Conservation (phyloP, 2,329 filamentous ascomycete genomes). For the Aspergillus uvarum region DNA sequence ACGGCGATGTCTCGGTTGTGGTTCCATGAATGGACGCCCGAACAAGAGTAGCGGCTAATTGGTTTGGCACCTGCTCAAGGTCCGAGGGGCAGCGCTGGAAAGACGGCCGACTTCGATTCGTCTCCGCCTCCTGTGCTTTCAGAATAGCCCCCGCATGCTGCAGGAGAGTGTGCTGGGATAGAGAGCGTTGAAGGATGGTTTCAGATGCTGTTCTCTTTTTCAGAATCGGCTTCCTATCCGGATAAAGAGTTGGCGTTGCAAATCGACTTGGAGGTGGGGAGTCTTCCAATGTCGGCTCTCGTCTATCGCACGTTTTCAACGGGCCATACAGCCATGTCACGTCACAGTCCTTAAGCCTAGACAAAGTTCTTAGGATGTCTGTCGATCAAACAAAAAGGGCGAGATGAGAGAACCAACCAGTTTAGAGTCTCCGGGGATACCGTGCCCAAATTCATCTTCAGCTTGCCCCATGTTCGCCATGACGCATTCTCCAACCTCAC, state of each 20-base stretch:
- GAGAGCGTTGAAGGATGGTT: conserved; percentile 83
- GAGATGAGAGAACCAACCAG: conserved; percentile 62
- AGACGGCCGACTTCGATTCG: conserved; percentile 52
- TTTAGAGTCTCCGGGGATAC: conserved; percentile 89
- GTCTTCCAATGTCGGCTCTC: conserved; percentile 48
- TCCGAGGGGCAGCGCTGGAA: conserved; percentile 59
- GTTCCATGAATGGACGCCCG: conserved; percentile 48
- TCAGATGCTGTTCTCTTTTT: conserved; percentile 98
- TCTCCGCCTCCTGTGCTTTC: conserved; percentile 71
- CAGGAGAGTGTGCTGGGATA: conserved; percentile 83
- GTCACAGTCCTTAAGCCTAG: conserved; percentile 92
- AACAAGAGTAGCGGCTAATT: conserved; percentile 5
- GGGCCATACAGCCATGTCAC: conserved; percentile 98
- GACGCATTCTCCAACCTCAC: conserved; percentile 90
- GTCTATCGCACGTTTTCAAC: conserved; percentile 69
- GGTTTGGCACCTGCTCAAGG: conserved; percentile 60
- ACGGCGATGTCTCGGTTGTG: conserved; percentile 67
- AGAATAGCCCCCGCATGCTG: conserved; percentile 86
- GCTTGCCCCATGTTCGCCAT: conserved; percentile 95
- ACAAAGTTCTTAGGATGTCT: conserved; percentile 11
- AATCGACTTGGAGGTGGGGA: conserved; percentile 56
- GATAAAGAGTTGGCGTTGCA: conserved; percentile 65
- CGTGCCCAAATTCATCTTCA: conserved; percentile 81
- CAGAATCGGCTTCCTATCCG: conserved; percentile 82
- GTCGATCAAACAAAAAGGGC: not conserved